Evolutionary conservation across 129 eudicot genomes (phyloP).

Genomic region (Solidago caesia): DNA sequence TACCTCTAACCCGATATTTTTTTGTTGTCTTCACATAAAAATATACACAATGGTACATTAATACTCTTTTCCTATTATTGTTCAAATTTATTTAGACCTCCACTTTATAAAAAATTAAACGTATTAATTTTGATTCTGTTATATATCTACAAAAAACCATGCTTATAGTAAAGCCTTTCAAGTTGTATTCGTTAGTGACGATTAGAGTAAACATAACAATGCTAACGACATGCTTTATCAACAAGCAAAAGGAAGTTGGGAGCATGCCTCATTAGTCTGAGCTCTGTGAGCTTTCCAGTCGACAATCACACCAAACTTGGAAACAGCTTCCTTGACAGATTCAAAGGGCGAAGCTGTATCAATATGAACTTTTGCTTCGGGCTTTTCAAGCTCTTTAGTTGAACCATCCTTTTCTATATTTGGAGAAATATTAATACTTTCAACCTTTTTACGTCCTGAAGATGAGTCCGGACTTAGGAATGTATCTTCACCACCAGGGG

Average conservation of each 20-base stretch:
- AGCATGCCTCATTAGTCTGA: conserved; percentile 71
- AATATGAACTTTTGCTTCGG: conserved; percentile 34
- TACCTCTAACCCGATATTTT: background rate
- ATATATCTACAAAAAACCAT: too few species aligned
- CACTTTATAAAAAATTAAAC: background rate
- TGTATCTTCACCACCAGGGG: conserved; percentile 29
- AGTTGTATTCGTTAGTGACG: background rate
- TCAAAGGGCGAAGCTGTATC: conserved; percentile 73
- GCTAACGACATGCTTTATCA: background rate
- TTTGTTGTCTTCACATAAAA: background rate
- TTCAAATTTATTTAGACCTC: background rate
- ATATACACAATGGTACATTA: background rate
- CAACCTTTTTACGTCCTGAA: conserved; percentile 33
- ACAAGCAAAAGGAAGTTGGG: background rate
- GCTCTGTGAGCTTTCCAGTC: conserved; percentile 90
- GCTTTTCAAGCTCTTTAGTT: conserved; percentile 24
- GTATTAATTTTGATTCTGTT: background rate
- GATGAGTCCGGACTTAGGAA: conserved; percentile 34
- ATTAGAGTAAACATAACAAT: background rate
- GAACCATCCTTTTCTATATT: conserved; percentile 22
- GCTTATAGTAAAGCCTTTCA: background rate
- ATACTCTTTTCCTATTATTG: background rate
- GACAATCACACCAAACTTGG: conserved; percentile 76
- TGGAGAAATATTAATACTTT: conserved; percentile 11
- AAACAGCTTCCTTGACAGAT: conserved; percentile 83